Evolutionary conservation across 495 filamentous ascomycete genomes (phyloP).

Genomic region (Oleoguttula mirabilis): DNA sequence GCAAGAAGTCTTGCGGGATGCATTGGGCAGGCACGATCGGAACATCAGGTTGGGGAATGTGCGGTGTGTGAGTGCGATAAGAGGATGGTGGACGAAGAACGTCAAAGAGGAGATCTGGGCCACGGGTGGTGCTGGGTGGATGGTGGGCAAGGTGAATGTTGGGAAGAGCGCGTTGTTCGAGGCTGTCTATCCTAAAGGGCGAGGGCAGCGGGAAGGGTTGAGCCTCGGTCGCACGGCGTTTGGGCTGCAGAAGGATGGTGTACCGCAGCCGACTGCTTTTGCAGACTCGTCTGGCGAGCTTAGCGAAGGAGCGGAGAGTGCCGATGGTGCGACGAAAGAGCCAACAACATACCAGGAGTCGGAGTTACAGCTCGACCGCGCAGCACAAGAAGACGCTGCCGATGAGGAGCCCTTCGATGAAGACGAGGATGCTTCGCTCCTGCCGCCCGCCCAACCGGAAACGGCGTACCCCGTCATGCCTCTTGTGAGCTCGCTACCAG

Average conservation of each 20-base stretch:
- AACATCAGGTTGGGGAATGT: constrained; percentile 70
- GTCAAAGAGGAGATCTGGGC: constrained; percentile 73
- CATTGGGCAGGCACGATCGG: constrained; percentile 47
- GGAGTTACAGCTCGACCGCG: constrained; percentile 4
- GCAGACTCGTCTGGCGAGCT: neutral
- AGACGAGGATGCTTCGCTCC: constrained; percentile 33
- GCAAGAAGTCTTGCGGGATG: constrained; percentile 55
- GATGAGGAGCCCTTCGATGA: constrained; percentile 13
- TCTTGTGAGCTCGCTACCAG: constrained; percentile 70
- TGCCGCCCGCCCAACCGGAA: constrained; percentile 65
- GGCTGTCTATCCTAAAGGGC: constrained; percentile 71
- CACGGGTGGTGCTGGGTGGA: constrained; percentile 80
- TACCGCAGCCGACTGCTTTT: neutral
- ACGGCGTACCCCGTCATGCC: constrained; percentile 68
- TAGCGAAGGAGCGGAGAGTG: neutral
- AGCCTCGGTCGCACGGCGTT: neutral
- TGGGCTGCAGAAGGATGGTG: neutral
- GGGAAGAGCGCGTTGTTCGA: constrained; percentile 90
- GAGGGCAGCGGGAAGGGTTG: constrained; percentile 32
- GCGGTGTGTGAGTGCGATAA: constrained; percentile 67
- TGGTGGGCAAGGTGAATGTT: constrained; percentile 96
- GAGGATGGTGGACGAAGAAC: constrained; percentile 76
- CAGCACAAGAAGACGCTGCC: neutral
- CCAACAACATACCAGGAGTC: constrained; percentile 3
- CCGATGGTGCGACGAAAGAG: neutral